Conservation (phyloP, 805 yeast genomes). For the Saturnispora saitoi region DNA sequence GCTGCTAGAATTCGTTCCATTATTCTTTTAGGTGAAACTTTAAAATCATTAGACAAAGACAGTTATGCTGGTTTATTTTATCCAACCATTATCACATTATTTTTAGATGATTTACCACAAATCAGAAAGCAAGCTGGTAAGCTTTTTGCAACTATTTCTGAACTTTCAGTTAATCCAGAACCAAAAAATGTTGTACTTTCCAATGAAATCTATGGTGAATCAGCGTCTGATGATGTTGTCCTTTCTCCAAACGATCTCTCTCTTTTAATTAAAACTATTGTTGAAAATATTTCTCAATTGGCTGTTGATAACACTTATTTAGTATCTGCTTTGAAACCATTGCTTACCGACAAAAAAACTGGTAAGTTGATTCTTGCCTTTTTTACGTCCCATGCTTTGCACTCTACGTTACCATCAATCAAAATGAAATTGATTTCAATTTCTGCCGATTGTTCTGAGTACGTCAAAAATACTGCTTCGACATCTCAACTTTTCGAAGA, state of each 20-base stretch:
- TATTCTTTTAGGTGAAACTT: slow-evolving; percentile 29
- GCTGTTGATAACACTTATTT: slow-evolving; percentile 44
- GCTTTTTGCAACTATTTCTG: slow-evolving; percentile 30
- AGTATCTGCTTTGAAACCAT: slow-evolving; percentile 26
- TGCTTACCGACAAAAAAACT: slow-evolving; percentile 42
- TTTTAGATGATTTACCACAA: slow-evolving; percentile 40
- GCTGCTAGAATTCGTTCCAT: slow-evolving; percentile 46
- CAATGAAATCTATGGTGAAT: slow-evolving; percentile 49
- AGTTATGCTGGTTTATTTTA: slow-evolving; percentile 41
- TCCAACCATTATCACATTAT: slow-evolving; percentile 49
- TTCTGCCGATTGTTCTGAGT: slow-evolving; percentile 33
- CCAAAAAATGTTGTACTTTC: slow-evolving; percentile 37
- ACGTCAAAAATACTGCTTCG: slow-evolving; percentile 33
- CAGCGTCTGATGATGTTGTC: slow-evolving; percentile 35
- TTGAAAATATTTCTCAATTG: slow-evolving; percentile 34
- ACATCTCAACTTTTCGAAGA: slow-evolving; percentile 42
- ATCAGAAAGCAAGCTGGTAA: slow-evolving; percentile 40
- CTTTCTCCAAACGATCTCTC: slow-evolving; percentile 61
- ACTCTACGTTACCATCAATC: slow-evolving; percentile 43
- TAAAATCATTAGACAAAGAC: slow-evolving; percentile 29
- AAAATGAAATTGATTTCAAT: slow-evolving; percentile 43
- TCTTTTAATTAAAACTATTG: slow-evolving; percentile 32
- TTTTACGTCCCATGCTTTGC: slow-evolving; percentile 58
- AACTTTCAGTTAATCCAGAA: slow-evolving; percentile 23
- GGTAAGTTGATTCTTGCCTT: slow-evolving; percentile 54